Evolutionary conservation across 176 grass and related monocot species (phyloP).

Genomic region (Hordeum marinum): DNA sequence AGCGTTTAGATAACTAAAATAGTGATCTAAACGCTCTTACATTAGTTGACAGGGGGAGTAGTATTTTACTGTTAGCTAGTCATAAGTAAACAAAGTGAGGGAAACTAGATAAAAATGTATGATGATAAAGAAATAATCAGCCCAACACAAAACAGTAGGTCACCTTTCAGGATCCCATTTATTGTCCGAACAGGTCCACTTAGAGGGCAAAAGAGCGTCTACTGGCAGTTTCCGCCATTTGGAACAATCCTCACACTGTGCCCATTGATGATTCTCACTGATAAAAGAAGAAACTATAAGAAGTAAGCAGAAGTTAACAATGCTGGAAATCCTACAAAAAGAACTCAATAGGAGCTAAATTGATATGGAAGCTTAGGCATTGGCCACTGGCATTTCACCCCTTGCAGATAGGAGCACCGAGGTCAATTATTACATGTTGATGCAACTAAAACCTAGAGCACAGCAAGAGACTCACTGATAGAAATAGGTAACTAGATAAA

Average conservation of each 20-base stretch:
- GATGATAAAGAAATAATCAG: conserved; percentile 7
- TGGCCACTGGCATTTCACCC: conserved; percentile 4
- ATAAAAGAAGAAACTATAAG: conserved; percentile 23
- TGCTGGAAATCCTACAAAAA: not conserved
- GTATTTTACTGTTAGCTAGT: not conserved
- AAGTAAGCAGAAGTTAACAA: not conserved
- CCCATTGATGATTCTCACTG: conserved; percentile 89
- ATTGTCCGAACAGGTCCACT: conserved; percentile 86
- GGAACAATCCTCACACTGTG: conserved; percentile 82
- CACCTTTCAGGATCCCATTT: conserved; percentile 88
- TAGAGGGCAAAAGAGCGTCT: conserved; percentile 72
- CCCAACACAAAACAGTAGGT: not conserved
- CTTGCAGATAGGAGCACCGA: not conserved
- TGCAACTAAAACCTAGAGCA: not conserved
- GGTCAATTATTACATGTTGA: not conserved
- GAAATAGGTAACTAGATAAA: not conserved
- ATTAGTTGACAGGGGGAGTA: no score
- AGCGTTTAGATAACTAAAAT: no score
- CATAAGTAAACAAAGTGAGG: not conserved
- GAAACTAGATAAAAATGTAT: not conserved
- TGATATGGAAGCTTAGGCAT: not conserved
- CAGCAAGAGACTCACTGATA: not conserved
- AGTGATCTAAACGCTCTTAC: no score
- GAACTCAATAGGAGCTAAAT: not conserved
- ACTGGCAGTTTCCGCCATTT: conserved; percentile 92